Percentiles rank a stretch among this genome's conserved stretches.
Conservation (phyloP, 2,329 filamentous ascomycete species). For the Paraphoma sp. region DNA sequence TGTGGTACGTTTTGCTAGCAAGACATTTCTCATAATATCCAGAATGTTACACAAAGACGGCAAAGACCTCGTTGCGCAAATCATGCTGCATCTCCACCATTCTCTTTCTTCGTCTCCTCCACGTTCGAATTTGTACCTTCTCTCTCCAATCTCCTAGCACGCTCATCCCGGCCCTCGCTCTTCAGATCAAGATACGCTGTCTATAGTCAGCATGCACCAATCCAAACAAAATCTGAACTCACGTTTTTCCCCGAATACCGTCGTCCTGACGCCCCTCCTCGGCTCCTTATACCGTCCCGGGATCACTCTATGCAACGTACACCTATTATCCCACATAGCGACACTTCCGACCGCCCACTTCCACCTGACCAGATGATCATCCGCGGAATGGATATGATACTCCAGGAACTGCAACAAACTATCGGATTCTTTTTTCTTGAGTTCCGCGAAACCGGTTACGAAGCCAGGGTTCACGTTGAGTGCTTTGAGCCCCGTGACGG, state of each 20-base stretch:
- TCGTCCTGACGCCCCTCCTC: background rate
- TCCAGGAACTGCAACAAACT: constrained; percentile 19
- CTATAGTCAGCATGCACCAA: background rate
- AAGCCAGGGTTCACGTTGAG: constrained; percentile 50
- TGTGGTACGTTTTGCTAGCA: too few species aligned
- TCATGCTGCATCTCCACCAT: background rate
- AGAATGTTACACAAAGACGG: too few species aligned
- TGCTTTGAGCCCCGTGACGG: constrained; percentile 56
- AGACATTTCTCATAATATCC: too few species aligned
- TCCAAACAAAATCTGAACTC: background rate
- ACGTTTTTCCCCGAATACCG: constrained; percentile 9
- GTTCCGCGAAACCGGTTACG: constrained; percentile 57
- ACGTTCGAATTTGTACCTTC: too few species aligned
- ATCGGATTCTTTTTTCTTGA: constrained; percentile 58
- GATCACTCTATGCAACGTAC: constrained; percentile 6
- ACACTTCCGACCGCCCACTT: constrained; percentile 15
- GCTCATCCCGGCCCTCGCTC: constrained; percentile 4
- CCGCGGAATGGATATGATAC: constrained; percentile 14
- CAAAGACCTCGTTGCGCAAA: background rate
- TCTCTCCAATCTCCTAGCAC: background rate
- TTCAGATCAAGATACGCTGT: constrained; percentile 13
- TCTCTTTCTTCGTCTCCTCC: background rate
- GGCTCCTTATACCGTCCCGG: background rate
- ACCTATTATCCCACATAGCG: constrained; percentile 22
- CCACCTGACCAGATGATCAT: constrained; percentile 14